Conservation (phyloP, 2,329 filamentous ascomycete genomes). For the Neonectria ditissima region DNA sequence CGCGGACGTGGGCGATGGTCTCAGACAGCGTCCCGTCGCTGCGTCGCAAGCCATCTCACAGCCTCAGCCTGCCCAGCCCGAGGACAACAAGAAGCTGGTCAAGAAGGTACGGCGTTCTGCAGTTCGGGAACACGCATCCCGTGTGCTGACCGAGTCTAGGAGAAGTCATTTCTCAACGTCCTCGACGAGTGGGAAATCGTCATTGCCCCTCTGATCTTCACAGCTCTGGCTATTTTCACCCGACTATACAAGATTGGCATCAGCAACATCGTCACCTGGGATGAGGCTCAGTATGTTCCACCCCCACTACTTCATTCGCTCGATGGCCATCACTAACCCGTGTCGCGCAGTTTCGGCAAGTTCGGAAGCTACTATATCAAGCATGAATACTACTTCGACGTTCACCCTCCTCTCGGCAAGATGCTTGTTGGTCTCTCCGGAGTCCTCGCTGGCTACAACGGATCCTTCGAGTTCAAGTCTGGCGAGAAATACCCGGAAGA, state of each 20-base stretch:
- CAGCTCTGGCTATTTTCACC: conserved; percentile 72
- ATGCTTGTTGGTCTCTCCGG: conserved; percentile 98
- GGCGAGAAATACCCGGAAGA: conserved; percentile 95
- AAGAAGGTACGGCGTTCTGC: conserved; percentile 62
- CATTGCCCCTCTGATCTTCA: conserved; percentile 71
- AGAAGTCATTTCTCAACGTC: conserved; percentile 69
- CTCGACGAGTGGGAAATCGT: conserved; percentile 74
- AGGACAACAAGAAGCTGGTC: conserved; percentile 70
- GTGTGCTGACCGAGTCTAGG: conserved; percentile 49
- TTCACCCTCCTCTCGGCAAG: conserved; percentile 95
- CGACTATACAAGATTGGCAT: conserved; percentile 77
- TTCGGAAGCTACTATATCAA: conserved; percentile 99
- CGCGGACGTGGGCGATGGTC: conserved; percentile 67
- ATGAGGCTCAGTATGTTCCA: conserved; percentile 71
- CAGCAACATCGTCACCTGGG: conserved; percentile 75
- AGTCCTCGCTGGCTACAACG: conserved; percentile 97
- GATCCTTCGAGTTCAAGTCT: conserved; percentile 99
- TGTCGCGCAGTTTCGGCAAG: conserved; percentile 80
- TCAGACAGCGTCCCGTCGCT: conserved; percentile 65
- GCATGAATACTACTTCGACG: conserved; percentile 96
- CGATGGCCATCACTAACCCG: neutral
- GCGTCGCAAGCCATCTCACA: conserved; percentile 50
- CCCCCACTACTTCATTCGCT: conserved; percentile 16
- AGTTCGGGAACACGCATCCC: neutral
- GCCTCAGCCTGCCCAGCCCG: conserved; percentile 57